phyloP scores from a whole-genome alignment of 129 eudicot species.

The Ambrosia artemisiifolia region DNA sequence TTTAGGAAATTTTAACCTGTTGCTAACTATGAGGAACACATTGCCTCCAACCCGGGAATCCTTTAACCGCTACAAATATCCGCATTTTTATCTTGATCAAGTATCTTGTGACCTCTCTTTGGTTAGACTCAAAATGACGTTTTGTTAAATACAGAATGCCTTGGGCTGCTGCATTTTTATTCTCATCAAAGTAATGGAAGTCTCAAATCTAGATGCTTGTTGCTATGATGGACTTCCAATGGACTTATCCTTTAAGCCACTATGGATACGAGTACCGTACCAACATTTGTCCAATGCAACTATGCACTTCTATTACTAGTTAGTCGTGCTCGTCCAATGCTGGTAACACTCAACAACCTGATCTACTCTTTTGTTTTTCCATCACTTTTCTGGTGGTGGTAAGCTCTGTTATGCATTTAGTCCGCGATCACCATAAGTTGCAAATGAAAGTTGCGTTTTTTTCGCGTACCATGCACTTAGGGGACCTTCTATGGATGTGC shows the following conservation, averaged over 20 bases:
- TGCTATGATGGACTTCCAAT: neutral
- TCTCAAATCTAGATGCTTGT: neutral
- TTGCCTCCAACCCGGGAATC: neutral
- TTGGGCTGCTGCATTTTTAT: neutral
- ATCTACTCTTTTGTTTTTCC: neutral
- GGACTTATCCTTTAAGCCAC: neutral
- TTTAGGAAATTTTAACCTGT: neutral
- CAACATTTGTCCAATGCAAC: neutral
- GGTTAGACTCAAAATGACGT: neutral
- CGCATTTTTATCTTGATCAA: neutral
- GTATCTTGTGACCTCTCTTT: neutral
- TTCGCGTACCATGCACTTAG: neutral
- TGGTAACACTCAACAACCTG: neutral
- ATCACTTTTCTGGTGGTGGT: neutral
- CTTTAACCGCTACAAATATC: neutral
- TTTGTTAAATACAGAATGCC: neutral
- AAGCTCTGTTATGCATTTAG: neutral
- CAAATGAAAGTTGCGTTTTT: neutral
- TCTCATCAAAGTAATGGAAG: neutral
- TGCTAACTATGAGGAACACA: neutral
- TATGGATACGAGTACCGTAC: neutral
- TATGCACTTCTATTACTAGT: neutral
- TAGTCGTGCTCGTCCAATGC: neutral
- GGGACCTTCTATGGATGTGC: neutral
- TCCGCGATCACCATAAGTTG: neutral